Percentiles rank a stretch among this genome's conserved stretches.
Evolutionary conservation across 2,329 filamentous ascomycete genomes (phyloP).

Genomic region (Rosellinia necatrix): DNA sequence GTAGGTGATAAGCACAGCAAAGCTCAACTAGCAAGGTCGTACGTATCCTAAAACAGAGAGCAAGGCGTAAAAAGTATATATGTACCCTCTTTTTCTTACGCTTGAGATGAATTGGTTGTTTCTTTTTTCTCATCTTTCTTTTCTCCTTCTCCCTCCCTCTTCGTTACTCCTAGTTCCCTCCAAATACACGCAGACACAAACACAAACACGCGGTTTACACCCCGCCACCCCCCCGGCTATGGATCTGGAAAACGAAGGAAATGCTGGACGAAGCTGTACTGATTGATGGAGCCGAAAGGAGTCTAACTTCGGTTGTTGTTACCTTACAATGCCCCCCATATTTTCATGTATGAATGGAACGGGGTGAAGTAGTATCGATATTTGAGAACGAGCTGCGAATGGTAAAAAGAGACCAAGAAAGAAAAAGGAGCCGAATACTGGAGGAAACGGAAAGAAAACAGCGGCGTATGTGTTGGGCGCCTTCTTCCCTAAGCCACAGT

Average conservation of each 20-base stretch:
- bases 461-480: no score
- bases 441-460: neutral
- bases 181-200: neutral
- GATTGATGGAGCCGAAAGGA: neutral
- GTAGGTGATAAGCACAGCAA: neutral
- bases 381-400: neutral
- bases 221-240: neutral
- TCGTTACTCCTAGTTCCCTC: neutral
- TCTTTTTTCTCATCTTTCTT: neutral
- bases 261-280: neutral
- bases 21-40: neutral
- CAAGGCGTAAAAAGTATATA: neutral
- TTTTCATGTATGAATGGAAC: neutral
- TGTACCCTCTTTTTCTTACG: neutral
- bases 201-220: neutral
- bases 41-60: no score
- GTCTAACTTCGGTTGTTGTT: neutral
- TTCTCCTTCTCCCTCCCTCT: neutral
- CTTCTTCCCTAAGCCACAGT: no score
- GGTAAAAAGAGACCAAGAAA: conserved; percentile 6
- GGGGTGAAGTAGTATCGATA: neutral
- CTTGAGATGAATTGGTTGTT: neutral
- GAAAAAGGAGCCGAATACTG: no score
- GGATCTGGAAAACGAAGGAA: neutral
- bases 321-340: no score